phyloP scores from a whole-genome alignment of 148 eudicot species.

The Vaccinium vitisidaea region DNA sequence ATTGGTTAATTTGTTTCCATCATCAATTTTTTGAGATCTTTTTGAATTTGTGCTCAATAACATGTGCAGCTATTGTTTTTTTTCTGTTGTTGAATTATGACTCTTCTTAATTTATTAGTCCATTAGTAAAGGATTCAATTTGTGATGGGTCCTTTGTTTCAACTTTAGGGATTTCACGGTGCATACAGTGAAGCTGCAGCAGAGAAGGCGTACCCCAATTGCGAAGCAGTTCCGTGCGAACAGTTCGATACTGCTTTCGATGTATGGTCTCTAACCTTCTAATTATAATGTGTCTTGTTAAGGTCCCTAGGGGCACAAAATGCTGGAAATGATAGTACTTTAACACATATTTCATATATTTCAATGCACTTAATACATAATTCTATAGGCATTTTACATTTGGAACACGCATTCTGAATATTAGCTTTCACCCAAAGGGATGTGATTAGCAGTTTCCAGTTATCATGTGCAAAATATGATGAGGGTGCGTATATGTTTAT shows the following conservation, averaged over 20 bases:
- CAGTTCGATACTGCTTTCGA: conserved; percentile 64
- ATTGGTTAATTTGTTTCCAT: background rate
- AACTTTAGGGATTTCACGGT: conserved; percentile 62
- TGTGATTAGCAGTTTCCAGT: background rate
- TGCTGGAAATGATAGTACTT: background rate
- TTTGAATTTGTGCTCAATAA: background rate
- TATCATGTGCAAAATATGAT: background rate
- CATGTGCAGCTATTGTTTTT: background rate
- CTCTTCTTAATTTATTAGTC: background rate
- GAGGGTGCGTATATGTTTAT: background rate
- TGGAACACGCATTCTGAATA: background rate
- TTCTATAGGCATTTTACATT: background rate
- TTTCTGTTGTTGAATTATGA: background rate
- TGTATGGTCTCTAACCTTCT: conserved; percentile 30
- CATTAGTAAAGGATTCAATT: background rate
- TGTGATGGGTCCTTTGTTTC: background rate
- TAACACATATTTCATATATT: background rate
- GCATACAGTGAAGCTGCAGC: conserved; percentile 74
- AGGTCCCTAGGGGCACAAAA: background rate
- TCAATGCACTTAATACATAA: background rate
- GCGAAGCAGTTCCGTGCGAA: conserved; percentile 72
- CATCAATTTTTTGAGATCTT: background rate
- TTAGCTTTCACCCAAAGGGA: background rate
- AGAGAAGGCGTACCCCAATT: conserved; percentile 56
- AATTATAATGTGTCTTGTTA: no score